Conservation (phyloP, 495 filamentous ascomycete genomes). For the Usnea hakonensis region DNA sequence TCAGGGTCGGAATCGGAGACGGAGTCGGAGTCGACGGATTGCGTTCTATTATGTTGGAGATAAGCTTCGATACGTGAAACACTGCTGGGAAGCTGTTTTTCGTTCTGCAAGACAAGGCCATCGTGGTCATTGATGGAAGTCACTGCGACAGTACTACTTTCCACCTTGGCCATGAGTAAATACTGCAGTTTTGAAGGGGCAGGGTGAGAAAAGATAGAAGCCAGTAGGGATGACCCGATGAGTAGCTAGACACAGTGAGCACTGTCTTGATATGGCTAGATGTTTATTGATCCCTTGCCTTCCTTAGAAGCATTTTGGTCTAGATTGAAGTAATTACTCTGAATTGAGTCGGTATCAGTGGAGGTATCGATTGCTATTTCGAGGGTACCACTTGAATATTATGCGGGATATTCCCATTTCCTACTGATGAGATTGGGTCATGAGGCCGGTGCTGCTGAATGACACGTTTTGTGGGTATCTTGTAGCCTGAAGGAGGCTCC, state of each 20-base stretch:
- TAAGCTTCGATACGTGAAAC: not conserved
- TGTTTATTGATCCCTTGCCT: not conserved
- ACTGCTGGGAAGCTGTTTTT: not conserved
- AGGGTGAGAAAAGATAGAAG: not conserved
- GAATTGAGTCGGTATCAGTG: not conserved
- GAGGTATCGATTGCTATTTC: not conserved
- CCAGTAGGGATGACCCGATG: not conserved
- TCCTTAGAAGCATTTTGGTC: not conserved
- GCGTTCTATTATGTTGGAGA: not conserved
- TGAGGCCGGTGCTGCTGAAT: not conserved
- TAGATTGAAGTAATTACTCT: not conserved
- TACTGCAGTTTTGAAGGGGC: not conserved
- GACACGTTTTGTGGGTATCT: not conserved
- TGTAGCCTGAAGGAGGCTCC: not conserved
- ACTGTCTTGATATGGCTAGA: not conserved
- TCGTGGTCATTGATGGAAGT: not conserved
- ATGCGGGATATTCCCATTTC: not conserved
- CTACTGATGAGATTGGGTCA: not conserved
- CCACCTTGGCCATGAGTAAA: not conserved
- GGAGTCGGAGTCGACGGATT: not conserved
- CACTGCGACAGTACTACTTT: not conserved
- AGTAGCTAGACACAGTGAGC: constrained; percentile 3
- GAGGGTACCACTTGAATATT: not conserved
- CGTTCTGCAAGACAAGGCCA: not conserved
- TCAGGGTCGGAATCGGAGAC: not conserved